Evolutionary conservation across 345 rosid species (phyloP), one percentile per base, ranked within the genome.

Genomic region (Aegle marmelos): DNA sequence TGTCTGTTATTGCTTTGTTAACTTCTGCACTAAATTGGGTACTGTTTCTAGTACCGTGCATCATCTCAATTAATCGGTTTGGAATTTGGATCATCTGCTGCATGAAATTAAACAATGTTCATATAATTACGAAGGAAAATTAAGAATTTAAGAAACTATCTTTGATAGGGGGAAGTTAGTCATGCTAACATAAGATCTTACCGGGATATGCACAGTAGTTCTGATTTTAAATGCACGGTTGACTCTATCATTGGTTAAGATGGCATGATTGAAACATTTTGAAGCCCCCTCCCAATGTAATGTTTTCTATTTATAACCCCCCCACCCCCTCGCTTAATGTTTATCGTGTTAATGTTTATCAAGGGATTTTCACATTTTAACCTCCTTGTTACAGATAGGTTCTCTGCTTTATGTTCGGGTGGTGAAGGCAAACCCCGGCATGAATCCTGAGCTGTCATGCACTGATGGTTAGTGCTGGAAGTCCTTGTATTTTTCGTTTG

Each of bases 381-480:
- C 48, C 63, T 70, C 73, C 63, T 56, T 76, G 82, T 64, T 72
- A 67, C 88, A 92, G 95, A 85, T 83, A 75, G 97, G 98, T 74
- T 83, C 98, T 82, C 80, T 93, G 83, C 78, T 95, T 73, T 93
- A 88, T 84, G 85, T 79, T 69, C 90, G 95, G 39, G 92, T 91
- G 50, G 98, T 87, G 82, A 88, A 93, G 85, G 90, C 94, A 78
- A 95, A 89, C 76, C 85, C 84, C 0, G 92, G 91, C 79, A 91
- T 90, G 86, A 85, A 90, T 77, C 93, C 97, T 0, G 95, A 93
- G 88, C 70, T 91, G 65, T 87, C 97, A 7, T 87, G 92, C 87
- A 91, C 87, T 6, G 95, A 92, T 78, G 94, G 91, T 93, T 72
- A 78, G 94, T 76, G 24, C 36, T 67, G 2, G 22, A 59, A 57